A percentile compares a stretch with the other conserved stretches of the same genome.
These are phyloP conservation scores for Pisolithus microcarpus DNA, from an alignment of 768 basidiomycete species.

Conservation along the genomic window DNA sequence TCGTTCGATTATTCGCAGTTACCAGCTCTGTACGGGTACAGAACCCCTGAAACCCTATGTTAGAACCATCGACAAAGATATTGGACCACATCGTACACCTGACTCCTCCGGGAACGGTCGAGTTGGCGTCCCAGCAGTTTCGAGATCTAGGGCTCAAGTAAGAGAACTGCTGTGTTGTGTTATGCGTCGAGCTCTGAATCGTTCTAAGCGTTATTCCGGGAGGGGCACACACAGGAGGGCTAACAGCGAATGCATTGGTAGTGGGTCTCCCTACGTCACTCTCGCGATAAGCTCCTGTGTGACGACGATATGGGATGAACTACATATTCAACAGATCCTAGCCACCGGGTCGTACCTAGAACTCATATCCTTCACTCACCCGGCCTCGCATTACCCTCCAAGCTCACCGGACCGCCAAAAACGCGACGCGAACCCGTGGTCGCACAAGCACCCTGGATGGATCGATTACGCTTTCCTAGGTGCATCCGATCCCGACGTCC, in stretches of 20 bases:
- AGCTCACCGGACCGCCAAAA: constrained; percentile 36
- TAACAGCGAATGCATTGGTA: constrained; percentile 60
- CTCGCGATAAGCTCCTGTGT: no score
- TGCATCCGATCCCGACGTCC: constrained; percentile 29
- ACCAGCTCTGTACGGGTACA: not conserved
- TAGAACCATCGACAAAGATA: constrained; percentile 31
- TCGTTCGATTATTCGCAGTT: not conserved
- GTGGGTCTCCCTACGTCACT: constrained; percentile 25
- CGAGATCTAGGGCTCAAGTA: constrained; percentile 62
- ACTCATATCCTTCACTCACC: constrained; percentile 58
- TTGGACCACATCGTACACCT: constrained; percentile 70
- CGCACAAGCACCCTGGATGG: constrained; percentile 50
- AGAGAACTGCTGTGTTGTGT: constrained; percentile 7
- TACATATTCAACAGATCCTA: constrained; percentile 34
- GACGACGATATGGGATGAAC: not conserved
- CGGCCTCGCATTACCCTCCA: constrained; percentile 46
- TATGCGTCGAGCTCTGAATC: not conserved
- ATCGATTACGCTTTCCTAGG: constrained; percentile 63
- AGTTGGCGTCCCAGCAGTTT: constrained; percentile 45
- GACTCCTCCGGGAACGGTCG: constrained; percentile 55
- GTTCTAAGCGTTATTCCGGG: constrained; percentile 54
- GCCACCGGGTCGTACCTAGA: constrained; percentile 59
- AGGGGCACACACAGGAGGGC: constrained; percentile 56
- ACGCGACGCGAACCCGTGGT: constrained; percentile 50
- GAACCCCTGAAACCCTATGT: constrained; percentile 10